Percentiles rank a stretch among this genome's conserved stretches.
Conservation (phyloP, 2,329 filamentous ascomycete species). For the Penicillium aurantiogriseum region DNA sequence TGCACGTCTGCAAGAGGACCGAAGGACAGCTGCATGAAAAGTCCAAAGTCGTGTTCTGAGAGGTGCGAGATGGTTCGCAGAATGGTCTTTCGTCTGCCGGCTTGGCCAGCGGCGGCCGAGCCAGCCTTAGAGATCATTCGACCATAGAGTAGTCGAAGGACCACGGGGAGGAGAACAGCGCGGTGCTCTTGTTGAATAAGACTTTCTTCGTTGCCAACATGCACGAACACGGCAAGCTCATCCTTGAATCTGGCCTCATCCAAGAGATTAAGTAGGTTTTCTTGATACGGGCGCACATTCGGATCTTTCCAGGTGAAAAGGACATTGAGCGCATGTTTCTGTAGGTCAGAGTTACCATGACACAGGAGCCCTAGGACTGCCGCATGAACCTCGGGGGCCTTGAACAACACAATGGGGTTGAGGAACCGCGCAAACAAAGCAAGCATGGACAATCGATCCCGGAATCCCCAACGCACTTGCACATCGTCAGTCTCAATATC, state of each 20-base stretch:
- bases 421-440: constrained; percentile 78
- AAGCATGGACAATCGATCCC: constrained; percentile 80
- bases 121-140: constrained; percentile 81
- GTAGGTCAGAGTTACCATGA: constrained; percentile 87
- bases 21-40: constrained; percentile 79
- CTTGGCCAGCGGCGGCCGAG: constrained; percentile 62
- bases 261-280: constrained; percentile 79
- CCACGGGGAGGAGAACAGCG: constrained; percentile 72
- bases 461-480: constrained; percentile 44
- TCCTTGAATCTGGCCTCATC: constrained; percentile 92
- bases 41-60: constrained; percentile 68
- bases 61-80: constrained; percentile 79
- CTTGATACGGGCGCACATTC: constrained; percentile 72
- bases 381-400: constrained; percentile 70
- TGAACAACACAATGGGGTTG: constrained; percentile 83
- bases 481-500: constrained; percentile 18
- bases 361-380: constrained; percentile 72
- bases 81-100: constrained; percentile 69
- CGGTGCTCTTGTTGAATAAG: constrained; percentile 73
- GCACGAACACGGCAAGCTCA: constrained; percentile 85
- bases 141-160: constrained; percentile 85
- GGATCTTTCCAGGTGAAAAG: constrained; percentile 86
- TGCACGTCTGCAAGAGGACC: constrained; percentile 64
- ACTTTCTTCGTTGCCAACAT: constrained; percentile 63
- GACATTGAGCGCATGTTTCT: constrained; percentile 79